Base-by-base conservation (phyloP, 441 rosid genomes). In the Populus hybrid region DNA sequence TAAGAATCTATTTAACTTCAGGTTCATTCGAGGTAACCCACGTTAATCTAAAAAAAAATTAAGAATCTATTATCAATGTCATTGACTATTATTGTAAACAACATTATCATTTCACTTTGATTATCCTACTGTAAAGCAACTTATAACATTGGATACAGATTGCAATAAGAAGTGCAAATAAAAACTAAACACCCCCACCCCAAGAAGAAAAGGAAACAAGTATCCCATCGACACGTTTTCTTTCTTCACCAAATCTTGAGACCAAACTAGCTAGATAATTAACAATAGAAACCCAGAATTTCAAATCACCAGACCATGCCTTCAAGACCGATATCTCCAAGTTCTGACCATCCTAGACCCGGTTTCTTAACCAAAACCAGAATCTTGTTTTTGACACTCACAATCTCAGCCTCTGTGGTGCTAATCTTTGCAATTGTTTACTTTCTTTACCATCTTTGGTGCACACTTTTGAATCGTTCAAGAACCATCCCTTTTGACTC, bases 401-500 rank as follows among this genome's bases (percentile, higher is more conserved):
- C 89, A 8, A 81, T 93, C 81, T 91, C 99, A 24, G 87, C 99
- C 34, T 83, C 91, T 64, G 70, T 84, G 6, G 84, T 95, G 26
- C 88, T 95, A 53, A 36, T 92, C 84, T 82, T 90, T 10, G 84
- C 99, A 38, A 46, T 91, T 69, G 79, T 90, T 59, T 95, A 92
- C 90, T 90, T 93, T 74, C 83, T 92, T 63, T 95, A 95, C 87
- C 89, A 95, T 85, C 86, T 94, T 36, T 94, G 90, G 89, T 71
- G n/a, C 72, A 87, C 90, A 30, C 90, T 90, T 75, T 81, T 86
- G 3, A 88, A 90, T 78, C 84, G 93, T n/a, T 82, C 97, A 10
- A 89, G 87, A 81, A 93, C 99, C 46, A 88, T 92, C 77, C 97
- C 99, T 53, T 89, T 90, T 72, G 96, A 93, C 80, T 86, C 92